A percentile compares a stretch with the other conserved stretches of the same genome.
Evolutionary conservation across 1,139 yeast genomes (phyloP).

Genomic region (Sugiyamaella neomexicana): DNA sequence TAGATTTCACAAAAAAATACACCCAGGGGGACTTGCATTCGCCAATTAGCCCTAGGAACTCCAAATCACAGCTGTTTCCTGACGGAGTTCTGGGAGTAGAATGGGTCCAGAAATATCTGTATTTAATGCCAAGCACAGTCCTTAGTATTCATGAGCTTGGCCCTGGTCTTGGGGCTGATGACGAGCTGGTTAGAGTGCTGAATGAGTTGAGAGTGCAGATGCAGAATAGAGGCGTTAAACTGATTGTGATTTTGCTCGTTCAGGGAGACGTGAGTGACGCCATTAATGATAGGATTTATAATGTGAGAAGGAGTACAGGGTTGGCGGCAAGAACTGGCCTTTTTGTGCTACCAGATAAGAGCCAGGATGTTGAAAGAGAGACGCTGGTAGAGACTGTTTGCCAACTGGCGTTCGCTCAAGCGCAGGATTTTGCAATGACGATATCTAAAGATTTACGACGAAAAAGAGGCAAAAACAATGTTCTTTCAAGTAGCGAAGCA

Average conservation of each 20-base stretch:
- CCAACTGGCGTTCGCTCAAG: constrained; percentile 43
- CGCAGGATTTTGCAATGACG: constrained; percentile 46
- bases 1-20: constrained; percentile 41
- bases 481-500: constrained; percentile 4
- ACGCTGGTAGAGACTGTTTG: constrained; percentile 44
- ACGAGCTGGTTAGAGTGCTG: constrained; percentile 42
- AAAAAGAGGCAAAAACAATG: constrained; percentile 32
- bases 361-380: constrained; percentile 43
- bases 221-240: constrained; percentile 37
- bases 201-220: constrained; percentile 41
- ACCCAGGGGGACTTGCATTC: constrained; percentile 37
- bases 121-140: constrained; percentile 47
- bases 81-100: constrained; percentile 46
- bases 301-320: constrained; percentile 45
- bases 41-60: constrained; percentile 46
- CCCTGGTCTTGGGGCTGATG: constrained; percentile 41
- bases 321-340: constrained; percentile 48
- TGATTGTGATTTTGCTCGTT: constrained; percentile 39
- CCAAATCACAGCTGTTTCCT: constrained; percentile 43
- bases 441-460: constrained; percentile 44
- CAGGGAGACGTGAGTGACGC: constrained; percentile 39
- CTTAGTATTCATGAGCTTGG: constrained; percentile 46
- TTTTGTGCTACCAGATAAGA: constrained; percentile 43
- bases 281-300: constrained; percentile 43
- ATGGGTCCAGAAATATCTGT: constrained; percentile 54